Evolutionary conservation across 2,329 filamentous ascomycete genomes (phyloP).

Genomic region (Emericellopsis atlantica): DNA sequence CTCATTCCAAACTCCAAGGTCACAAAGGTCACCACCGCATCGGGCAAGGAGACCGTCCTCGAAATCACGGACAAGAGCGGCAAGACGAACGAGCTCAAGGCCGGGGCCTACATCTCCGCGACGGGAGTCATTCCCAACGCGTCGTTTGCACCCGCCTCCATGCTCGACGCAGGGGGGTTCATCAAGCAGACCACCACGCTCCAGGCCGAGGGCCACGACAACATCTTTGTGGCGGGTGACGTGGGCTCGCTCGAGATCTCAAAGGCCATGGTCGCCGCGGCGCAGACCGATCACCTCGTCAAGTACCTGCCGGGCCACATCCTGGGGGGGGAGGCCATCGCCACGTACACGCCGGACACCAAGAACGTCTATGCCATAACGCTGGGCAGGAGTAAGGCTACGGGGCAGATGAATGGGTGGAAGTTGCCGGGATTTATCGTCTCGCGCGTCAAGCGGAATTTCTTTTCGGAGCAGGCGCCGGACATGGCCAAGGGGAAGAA

Average conservation of each 20-base stretch:
- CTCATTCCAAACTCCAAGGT: slow-evolving; percentile 26
- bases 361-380: slow-evolving; percentile 22
- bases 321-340: slow-evolving; percentile 9
- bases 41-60: slow-evolving; percentile 16
- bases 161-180: slow-evolving; percentile 20
- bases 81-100: slow-evolving; percentile 21
- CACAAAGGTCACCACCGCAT: slow-evolving; percentile 8
- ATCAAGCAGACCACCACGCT: slow-evolving; percentile 24
- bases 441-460: slow-evolving; percentile 22
- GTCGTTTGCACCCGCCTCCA: slow-evolving; percentile 21
- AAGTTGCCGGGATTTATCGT: slow-evolving; percentile 24
- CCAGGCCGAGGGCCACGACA: slow-evolving; percentile 18
- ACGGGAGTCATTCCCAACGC: slow-evolving; percentile 32
- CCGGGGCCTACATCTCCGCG: slow-evolving; percentile 33
- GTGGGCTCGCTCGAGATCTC: slow-evolving; percentile 24
- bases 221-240: slow-evolving; percentile 33
- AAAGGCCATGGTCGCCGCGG: slow-evolving; percentile 16
- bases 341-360: slow-evolving; percentile 14
- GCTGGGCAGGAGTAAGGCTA: slow-evolving; percentile 23
- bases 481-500: slow-evolving; percentile 19
- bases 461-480: slow-evolving; percentile 20
- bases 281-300: slow-evolving; percentile 19
- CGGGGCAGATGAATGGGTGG: slow-evolving; percentile 22
- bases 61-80: slow-evolving; percentile 16
- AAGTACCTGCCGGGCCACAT: slow-evolving; percentile 21